Evolutionary conservation across 768 basidiomycete species (phyloP), one percentile per base, ranked within the genome.

Genomic region (Trametes maxima): DNA sequence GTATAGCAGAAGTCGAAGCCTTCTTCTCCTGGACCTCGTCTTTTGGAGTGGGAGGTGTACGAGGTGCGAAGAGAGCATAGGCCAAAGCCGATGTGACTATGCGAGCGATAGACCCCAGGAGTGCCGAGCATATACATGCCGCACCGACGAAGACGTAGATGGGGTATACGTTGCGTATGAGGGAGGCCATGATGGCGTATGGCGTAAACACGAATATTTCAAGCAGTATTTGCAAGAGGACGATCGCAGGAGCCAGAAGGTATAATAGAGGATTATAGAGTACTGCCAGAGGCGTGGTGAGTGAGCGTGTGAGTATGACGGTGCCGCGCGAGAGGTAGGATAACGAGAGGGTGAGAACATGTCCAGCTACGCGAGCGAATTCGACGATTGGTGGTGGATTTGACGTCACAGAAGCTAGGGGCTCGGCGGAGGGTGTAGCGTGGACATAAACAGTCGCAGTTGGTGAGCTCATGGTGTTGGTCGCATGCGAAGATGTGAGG

Each of bases 201-300:
- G 87, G 87, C 21, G 76, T 73, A 63, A 75, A 70, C 2, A 88
- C 42, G 56, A 81, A 73, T 22, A 80, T 40, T 47, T 80, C 76
- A 22, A 79, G 59, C 7, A 77, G 19, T 24, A 85, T 67, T 13
- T 80, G 68, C 35, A 76, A 35, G 60, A 82, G 72, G 50, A 82
- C 72, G 33, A 76, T 68, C 50, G 82, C 50, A 1, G 87, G 87
- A 2, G 80, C 78, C 50, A 88, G 65, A 39, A 84, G 36, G 64
- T 82, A 82, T 5, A 67, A 43, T 2, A 73, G 17, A 12, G 73
- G 61, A 19, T 67, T 62, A 62, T 69, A 73, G 43, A 75, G 55
- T 19, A 67, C 49, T 0, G 60, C 33, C 25, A 70, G 24, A 6
- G 67, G 54, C 8, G 54, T 39, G 14, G 50, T 22, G 13, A 63